Base-by-base conservation (phyloP, 179 eudicot genomes). In the Dionaea muscipula region DNA sequence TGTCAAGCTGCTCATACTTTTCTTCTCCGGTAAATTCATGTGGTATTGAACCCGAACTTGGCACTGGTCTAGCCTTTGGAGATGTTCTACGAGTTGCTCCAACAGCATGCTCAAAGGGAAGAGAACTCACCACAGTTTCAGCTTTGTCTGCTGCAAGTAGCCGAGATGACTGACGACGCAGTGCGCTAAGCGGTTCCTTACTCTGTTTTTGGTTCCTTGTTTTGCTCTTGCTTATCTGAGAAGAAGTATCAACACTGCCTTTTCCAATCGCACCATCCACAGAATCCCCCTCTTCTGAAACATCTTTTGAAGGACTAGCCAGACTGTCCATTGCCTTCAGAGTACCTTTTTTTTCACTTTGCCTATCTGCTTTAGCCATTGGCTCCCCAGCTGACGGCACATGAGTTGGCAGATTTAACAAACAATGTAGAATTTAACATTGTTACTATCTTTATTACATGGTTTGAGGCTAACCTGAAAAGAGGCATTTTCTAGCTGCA, bases 121-220 rank as follows among this genome's bases (percentile, higher is more conserved):
- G 52, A 58, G 70, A 37, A 59, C 66, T 62, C 52, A 45, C 54
- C 10, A 62, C 57, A 14, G 74, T 67, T 51, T 81, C 77, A 40
- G 70, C 70, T 33, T 61, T 51, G 18, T 43, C 21, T 19, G 51
- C 61, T 19, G 78, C 75, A 52, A 81, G 76, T 59, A 86, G 75
- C 56, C 77, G 77, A 26, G 95, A 86, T 61, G 80, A 60, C 54
- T n/a, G n/a, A n/a, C 86, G 81, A 58, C 57, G 36, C 48, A 85
- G 81, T 26, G 47, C 49, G 27, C 7, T 51, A 31, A 38, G 46
- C 17, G 14, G 26, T 13, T 56, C 57, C 49, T 47, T 53, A n/a
- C 62, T 68, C 68, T 61, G 20, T 18, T 56, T 56, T 17, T 53
- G 35, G 20, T 47, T 59, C 18, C 27, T 60, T 51, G 66, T 33